Evolutionary conservation across 139 green algal species (phyloP).

Genomic region (Monoraphidium neglectum): DNA sequence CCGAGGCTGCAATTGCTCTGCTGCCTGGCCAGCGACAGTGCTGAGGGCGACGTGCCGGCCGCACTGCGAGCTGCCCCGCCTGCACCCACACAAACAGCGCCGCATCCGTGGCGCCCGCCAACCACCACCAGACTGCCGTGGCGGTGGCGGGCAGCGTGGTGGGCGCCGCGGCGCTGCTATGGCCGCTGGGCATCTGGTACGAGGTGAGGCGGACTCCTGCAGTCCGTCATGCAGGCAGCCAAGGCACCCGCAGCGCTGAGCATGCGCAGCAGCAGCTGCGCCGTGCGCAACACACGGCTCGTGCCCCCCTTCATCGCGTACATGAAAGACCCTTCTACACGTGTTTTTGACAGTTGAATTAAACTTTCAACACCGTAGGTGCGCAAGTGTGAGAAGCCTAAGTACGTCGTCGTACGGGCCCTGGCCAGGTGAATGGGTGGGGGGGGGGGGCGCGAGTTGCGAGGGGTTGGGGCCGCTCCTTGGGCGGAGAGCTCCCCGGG

Average conservation of each 20-base stretch:
- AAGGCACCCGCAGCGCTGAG: too few species aligned
- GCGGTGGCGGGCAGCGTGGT: slow-evolving; percentile 8
- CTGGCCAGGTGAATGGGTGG: slow-evolving; percentile 37
- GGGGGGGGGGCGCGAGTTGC: too few species aligned
- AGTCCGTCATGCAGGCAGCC: too few species aligned
- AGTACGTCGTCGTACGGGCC: slow-evolving; percentile 42
- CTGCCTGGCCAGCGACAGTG: too few species aligned
- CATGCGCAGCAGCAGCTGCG: neutral
- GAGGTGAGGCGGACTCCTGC: too few species aligned
- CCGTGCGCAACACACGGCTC: neutral
- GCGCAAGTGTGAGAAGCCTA: slow-evolving; percentile 55
- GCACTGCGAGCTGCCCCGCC: too few species aligned
- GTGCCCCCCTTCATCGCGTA: neutral
- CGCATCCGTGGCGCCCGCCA: too few species aligned
- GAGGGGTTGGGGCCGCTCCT: too few species aligned
- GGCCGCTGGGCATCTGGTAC: slow-evolving; percentile 25
- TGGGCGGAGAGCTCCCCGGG: too few species aligned
- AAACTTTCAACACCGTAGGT: slow-evolving; percentile 8
- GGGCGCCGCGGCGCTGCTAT: slow-evolving; percentile 14
- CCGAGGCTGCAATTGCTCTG: too few species aligned
- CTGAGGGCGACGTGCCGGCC: too few species aligned
- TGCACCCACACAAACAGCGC: too few species aligned
- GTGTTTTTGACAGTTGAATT: neutral
- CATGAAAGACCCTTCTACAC: neutral
- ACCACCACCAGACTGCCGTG: slow-evolving; percentile 13